Percentiles rank a stretch among this genome's conserved stretches.
Evolutionary conservation across 495 filamentous ascomycete species (phyloP).

Genomic region (Penicillium desertorum): DNA sequence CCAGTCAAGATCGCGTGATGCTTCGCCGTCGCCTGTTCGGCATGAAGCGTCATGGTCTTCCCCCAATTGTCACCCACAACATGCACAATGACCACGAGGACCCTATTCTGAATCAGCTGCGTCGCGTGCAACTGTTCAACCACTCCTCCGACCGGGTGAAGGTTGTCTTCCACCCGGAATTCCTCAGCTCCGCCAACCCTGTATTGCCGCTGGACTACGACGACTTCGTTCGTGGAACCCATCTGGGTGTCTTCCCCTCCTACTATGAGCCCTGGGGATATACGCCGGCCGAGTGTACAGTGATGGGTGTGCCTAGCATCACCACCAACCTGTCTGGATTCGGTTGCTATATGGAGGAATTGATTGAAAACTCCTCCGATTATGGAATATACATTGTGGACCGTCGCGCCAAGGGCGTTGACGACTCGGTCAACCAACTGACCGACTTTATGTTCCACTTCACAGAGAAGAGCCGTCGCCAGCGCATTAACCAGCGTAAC

Average conservation of each 20-base stretch:
- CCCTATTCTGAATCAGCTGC: slow-evolving; percentile 93
- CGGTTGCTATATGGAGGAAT: slow-evolving; percentile 98
- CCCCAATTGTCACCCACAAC: slow-evolving; percentile 99
- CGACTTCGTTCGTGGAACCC: slow-evolving; percentile 95
- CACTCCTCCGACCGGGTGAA: slow-evolving; percentile 93
- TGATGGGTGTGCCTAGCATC: slow-evolving; percentile 98
- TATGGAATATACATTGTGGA: slow-evolving; percentile 99
- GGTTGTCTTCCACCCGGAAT: slow-evolving; percentile 96
- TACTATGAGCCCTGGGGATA: slow-evolving; percentile 99
- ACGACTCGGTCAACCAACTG: slow-evolving; percentile 96
- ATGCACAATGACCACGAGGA: slow-evolving; percentile 94
- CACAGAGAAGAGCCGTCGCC: slow-evolving; percentile 85
- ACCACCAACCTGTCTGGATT: slow-evolving; percentile 98
- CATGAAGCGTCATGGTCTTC: slow-evolving; percentile 87
- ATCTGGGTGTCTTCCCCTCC: slow-evolving; percentile 91
- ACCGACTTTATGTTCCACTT: slow-evolving; percentile 93
- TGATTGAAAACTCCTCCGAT: slow-evolving; percentile 96
- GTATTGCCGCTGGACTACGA: slow-evolving; percentile 96
- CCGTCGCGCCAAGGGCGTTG: slow-evolving; percentile 90
- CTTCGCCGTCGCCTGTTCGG: slow-evolving; percentile 88
- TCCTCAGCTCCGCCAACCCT: slow-evolving; percentile 92
- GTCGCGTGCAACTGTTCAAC: slow-evolving; percentile 95
- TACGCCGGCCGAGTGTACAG: slow-evolving; percentile 96
- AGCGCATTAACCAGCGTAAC: slow-evolving; percentile 98
- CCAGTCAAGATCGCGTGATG: slow-evolving; percentile 87